Evolutionary conservation across 208 protist genomes (phyloP).

Genomic region (Wallacemonas sp.): DNA sequence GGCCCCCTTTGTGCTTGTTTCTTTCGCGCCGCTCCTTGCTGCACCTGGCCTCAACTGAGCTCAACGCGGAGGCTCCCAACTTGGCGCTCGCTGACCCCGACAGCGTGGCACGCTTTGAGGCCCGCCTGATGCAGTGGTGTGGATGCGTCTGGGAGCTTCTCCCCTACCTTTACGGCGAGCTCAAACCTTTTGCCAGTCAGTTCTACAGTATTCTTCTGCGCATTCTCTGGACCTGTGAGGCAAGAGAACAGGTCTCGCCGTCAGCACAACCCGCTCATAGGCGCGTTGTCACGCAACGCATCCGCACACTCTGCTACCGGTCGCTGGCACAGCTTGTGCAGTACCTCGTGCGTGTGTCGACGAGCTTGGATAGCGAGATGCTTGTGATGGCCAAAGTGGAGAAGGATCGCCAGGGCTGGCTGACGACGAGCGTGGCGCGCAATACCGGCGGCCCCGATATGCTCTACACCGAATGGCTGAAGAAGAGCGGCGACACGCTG

Average conservation of each 20-base stretch:
- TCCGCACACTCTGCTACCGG: conserved; percentile 7
- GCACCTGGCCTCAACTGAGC: conserved; percentile 7
- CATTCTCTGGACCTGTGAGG: conserved; percentile 19
- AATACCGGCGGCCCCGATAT: not conserved
- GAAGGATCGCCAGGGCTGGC: conserved; percentile 7
- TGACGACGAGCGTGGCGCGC: not conserved
- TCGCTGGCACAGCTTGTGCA: not conserved
- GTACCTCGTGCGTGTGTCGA: conserved; percentile 4
- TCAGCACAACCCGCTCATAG: no score
- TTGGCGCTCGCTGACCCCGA: not conserved
- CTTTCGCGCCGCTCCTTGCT: conserved; percentile 7
- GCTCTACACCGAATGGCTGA: not conserved
- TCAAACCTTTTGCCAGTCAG: conserved; percentile 28
- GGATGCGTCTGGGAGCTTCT: conserved; percentile 26
- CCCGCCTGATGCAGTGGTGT: conserved; percentile 25
- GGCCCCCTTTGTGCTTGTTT: not conserved
- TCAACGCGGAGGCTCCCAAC: conserved; percentile 3
- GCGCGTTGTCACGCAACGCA: not conserved
- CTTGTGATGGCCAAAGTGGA: not conserved
- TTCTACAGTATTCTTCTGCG: conserved; percentile 26
- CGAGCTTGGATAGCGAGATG: conserved; percentile 5
- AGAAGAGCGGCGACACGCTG: not conserved
- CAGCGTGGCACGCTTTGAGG: conserved; percentile 13
- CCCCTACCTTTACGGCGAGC: conserved; percentile 33
- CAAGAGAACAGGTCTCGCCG: no score